These are phyloP conservation scores for Grosmannia clavigera DNA, from an alignment of 2,329 filamentous ascomycete species.

Conservation along the genomic window DNA sequence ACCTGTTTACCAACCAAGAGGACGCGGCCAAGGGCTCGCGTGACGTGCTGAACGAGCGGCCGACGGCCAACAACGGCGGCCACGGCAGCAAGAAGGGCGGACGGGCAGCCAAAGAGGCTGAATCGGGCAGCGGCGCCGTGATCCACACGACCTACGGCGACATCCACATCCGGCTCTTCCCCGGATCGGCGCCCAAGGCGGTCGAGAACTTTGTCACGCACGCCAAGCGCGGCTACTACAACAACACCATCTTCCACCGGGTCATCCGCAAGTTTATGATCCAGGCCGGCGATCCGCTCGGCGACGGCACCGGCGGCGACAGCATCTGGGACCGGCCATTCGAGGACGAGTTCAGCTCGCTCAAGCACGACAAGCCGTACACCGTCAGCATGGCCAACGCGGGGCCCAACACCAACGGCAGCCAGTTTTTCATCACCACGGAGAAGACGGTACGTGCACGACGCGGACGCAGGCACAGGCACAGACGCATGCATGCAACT, in stretches of 20 bases:
- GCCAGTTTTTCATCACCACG: conserved; percentile 97
- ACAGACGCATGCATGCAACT: not conserved
- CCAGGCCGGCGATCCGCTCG: conserved; percentile 70
- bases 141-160: conserved; percentile 91
- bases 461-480: too few species aligned
- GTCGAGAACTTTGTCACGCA: conserved; percentile 98
- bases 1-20: conserved; percentile 91
- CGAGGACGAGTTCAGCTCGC: conserved; percentile 80
- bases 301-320: conserved; percentile 81
- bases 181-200: conserved; percentile 81
- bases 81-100: conserved; percentile 32
- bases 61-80: conserved; percentile 38
- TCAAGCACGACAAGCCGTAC: conserved; percentile 93
- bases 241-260: conserved; percentile 93
- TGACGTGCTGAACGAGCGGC: conserved; percentile 92
- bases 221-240: conserved; percentile 83
- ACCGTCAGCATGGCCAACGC: conserved; percentile 98
- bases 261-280: conserved; percentile 99
- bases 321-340: conserved; percentile 90
- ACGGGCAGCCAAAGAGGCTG: conserved; percentile 34
- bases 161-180: conserved; percentile 86
- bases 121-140: conserved; percentile 67
- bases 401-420: conserved; percentile 87
- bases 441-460: conserved; percentile 64
- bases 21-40: conserved; percentile 67